Evolutionary conservation across 768 basidiomycete genomes (phyloP).

Genomic region (Hericium alpestre): DNA sequence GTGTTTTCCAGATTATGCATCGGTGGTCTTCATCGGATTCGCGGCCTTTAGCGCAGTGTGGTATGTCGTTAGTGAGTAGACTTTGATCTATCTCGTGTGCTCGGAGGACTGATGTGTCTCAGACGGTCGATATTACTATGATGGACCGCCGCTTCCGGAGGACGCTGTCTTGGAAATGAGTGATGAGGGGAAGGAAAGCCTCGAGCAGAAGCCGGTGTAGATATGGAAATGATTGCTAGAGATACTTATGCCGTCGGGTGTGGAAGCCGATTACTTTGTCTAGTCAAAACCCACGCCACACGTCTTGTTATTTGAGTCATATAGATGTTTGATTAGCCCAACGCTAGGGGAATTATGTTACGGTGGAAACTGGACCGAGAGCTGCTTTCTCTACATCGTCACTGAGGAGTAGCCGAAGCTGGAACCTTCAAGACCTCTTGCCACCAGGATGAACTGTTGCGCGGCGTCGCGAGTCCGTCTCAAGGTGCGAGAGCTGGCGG

Average conservation of each 20-base stretch:
- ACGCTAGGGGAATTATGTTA: too few relatives aligned
- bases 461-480: constrained; percentile 74
- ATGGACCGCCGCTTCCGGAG: constrained; percentile 26
- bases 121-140: constrained; percentile 36
- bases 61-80: constrained; percentile 45
- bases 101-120: neutral
- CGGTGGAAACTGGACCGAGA: too few relatives aligned
- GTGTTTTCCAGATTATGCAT: constrained; percentile 44
- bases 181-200: too few relatives aligned
- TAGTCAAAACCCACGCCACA: too few relatives aligned
- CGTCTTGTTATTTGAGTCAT: too few relatives aligned
- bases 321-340: too few relatives aligned
- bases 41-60: constrained; percentile 45
- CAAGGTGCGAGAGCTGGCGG: constrained; percentile 52
- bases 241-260: too few relatives aligned
- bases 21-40: constrained; percentile 58
- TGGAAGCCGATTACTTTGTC: too few relatives aligned
- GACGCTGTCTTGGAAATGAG: neutral
- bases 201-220: neutral
- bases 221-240: neutral
- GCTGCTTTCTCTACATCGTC: neutral
- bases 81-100: neutral
- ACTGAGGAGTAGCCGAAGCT: constrained; percentile 68
- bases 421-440: constrained; percentile 75
- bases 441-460: constrained; percentile 78